Conservation (phyloP, 345 rosid genomes). For the Moricandia moricandioides region DNA sequence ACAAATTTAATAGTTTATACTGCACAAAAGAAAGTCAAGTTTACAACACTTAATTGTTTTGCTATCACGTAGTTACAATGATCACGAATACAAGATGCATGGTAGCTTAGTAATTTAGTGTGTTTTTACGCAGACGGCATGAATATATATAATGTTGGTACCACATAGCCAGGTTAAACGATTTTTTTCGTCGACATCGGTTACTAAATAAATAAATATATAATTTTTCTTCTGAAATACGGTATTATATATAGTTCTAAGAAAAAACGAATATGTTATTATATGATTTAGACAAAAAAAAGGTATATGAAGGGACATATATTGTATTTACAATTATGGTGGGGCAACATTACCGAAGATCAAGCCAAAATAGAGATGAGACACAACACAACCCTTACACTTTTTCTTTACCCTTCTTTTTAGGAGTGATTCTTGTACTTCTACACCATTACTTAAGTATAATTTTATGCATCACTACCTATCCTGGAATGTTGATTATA, state of each 20-base stretch:
- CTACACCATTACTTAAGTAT: background rate
- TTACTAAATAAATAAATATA: background rate
- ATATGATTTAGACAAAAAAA: too few relatives aligned
- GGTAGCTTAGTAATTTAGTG: background rate
- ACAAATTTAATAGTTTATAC: background rate
- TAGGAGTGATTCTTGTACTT: constrained; percentile 33
- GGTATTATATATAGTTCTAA: background rate
- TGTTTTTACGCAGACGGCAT: constrained; percentile 10
- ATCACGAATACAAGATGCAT: constrained; percentile 12
- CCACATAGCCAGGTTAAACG: background rate
- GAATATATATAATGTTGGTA: background rate
- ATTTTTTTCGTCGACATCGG: constrained; percentile 15
- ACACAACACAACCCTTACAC: constrained; percentile 59
- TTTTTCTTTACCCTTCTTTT: constrained; percentile 66
- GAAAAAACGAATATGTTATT: too few relatives aligned
- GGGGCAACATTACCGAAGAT: constrained; percentile 45
- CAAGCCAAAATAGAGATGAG: constrained; percentile 40
- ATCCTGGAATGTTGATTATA: constrained; percentile 4
- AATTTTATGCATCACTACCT: constrained; percentile 11
- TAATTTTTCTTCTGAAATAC: constrained; percentile 10
- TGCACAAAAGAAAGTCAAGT: background rate
- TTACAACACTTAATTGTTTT: background rate
- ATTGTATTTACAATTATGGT: constrained; percentile 39
- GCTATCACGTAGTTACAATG: constrained; percentile 9
- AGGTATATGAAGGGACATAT: background rate